Evolutionary conservation across 371 early-diverging fungal species (phyloP), one percentile per base, ranked within the genome.

Genomic region (Basidiobolus heterosporus): DNA sequence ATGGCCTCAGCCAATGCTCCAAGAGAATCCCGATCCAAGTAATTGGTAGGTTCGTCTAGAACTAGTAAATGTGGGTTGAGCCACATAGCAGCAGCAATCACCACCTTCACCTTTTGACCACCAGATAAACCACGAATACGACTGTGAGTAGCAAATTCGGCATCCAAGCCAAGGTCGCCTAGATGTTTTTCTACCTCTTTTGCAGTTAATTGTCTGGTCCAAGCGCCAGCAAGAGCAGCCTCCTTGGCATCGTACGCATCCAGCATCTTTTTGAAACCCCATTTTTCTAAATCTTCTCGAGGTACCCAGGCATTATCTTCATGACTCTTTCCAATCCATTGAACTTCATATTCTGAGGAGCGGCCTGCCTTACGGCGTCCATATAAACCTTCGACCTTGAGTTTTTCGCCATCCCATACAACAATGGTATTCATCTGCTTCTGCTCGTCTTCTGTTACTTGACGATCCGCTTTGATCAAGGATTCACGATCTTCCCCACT

Each of bases 81-180:
- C 83, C 85, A 84, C 78, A 82, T 78, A 45, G 82, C 79, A 51
- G 84, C 85, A 51, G 78, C 88, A 51, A 88, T 71, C 17, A 84
- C 85, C 38, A 91, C 71, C 75, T 85, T 82, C 64, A 84, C 85
- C 69, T 91, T 91, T 59, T 91, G 89, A 48, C 89, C 88, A 61
- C 88, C 89, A 49, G 87, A 85, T 13, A 91, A 73, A 67, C 82
- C 85, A 65, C 73, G 71, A 60, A 87, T 85, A 58, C 77, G 82
- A 58, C 70, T 74, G 74, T 87, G 85, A 55, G 84, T 76, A 46
- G 78, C 82, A 51, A 80, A 77, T 49, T 82, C 79, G 39, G 80
- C 61, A 36, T 74, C 74, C 42, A 80, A 61, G 53, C 82, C 82
- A 55, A 82, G 64, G 53, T 80, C 80, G 23, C 50, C 55, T 57